phyloP scores from a whole-genome alignment of 2,329 filamentous ascomycete genomes.

The Basipetospora sp. region DNA sequence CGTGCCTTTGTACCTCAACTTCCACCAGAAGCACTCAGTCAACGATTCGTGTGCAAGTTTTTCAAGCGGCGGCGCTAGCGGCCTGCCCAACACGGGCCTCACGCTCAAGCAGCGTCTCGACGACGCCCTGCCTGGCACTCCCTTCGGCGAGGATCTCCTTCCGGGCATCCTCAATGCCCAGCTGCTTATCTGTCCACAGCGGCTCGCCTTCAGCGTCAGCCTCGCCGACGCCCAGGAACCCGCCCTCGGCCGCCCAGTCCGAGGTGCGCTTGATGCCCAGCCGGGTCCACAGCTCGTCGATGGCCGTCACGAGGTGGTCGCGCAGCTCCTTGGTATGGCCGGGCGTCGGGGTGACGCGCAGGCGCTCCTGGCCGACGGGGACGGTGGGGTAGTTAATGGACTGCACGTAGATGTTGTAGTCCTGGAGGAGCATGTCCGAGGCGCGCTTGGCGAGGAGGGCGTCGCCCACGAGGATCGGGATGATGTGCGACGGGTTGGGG shows the following conservation, averaged over 20 bases:
- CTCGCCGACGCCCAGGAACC: conserved; percentile 87
- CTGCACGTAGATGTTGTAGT: conserved; percentile 92
- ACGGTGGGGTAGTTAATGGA: conserved; percentile 99
- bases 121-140: conserved; percentile 26
- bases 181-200: conserved; percentile 86
- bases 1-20: too few relatives aligned
- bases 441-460: conserved; percentile 84
- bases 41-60: too few relatives aligned
- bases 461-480: conserved; percentile 85
- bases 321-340: conserved; percentile 77
- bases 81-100: conserved; percentile 20
- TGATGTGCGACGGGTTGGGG: conserved; percentile 91
- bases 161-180: conserved; percentile 56
- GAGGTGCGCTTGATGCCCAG: conserved; percentile 84
- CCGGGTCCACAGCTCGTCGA: conserved; percentile 78
- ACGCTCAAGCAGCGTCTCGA: conserved; percentile 44
- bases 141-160: conserved; percentile 42
- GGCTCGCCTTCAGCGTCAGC: conserved; percentile 46
- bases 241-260: conserved; percentile 80
- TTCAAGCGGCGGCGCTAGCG: too few relatives aligned
- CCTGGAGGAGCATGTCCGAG: conserved; percentile 77
- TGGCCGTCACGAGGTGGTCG: conserved; percentile 61
- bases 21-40: too few relatives aligned
- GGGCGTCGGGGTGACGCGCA: conserved; percentile 89
- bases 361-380: conserved; percentile 89